Base-by-base conservation (phyloP, 495 filamentous ascomycete genomes). In the Aspergillus taichungensis region DNA sequence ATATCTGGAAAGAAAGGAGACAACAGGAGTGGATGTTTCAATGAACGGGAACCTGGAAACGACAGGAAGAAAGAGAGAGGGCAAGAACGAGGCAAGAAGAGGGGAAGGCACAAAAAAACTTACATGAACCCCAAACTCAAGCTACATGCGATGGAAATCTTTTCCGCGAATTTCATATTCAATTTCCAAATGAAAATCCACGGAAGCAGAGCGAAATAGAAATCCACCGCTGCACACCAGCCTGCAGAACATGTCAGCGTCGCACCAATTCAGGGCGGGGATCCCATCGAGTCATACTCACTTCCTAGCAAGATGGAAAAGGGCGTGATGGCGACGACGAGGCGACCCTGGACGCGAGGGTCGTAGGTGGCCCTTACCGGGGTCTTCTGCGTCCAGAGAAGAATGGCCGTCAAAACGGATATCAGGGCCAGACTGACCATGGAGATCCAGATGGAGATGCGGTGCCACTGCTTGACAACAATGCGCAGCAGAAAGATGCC, bases 101-200 rank as follows among this genome's bases (percentile, higher is more conserved):
- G 12, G 31, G 1, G 8, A 8, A 32, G 8, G 4, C 1, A 24
- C 18, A 24, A 4, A 24, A 24, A 6, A 28, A 42, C 46, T 1
- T 6, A 56, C 50, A 56, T 51, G 10, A 56, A 56, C 0, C 54
- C 50, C n/a, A 56, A 31, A 35, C 54, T 56, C 30, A 53, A 43
- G 30, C 54, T 56, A 34, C 53, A 48, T 0, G 54, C 54, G 5
- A 56, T 56, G 5, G 54, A 45, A 43, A 56, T 56, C 44, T 56
- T 56, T 18, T 56, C 50, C 30, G 53, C 53, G 34, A 53, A 51
- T 10, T 45, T 47, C 54, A 56, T 56, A 8, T 56, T 56, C 3
- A 56, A 40, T 31, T 53, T 50, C 54, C 54, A 56, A 30, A 57
- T 51, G 37, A 56, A 56, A 6, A 56, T 44, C 54, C 54, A 56